phyloP scores from a whole-genome alignment of 2,329 filamentous ascomycete species.

The Alternaria conjuncta region DNA sequence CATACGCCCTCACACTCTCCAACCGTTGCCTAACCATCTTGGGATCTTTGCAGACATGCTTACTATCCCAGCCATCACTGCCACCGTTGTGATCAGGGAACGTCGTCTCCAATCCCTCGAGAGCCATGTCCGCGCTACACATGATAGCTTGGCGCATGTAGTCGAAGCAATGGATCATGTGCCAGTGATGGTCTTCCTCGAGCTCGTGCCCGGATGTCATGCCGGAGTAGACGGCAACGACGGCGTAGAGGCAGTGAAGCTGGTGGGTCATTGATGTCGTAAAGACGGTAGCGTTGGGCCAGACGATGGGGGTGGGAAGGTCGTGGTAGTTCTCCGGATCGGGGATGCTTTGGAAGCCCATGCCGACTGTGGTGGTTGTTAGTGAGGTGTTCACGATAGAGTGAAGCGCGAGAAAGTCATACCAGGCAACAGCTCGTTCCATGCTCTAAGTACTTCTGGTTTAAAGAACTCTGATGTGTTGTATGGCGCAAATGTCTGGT shows the following conservation, averaged over 20 bases:
- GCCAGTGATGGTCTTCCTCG: constrained; percentile 46
- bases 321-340: constrained; percentile 39
- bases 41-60: constrained; percentile 36
- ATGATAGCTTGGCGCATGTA: constrained; percentile 46
- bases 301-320: constrained; percentile 42
- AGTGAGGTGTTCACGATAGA: neutral
- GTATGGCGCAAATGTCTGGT: constrained; percentile 44
- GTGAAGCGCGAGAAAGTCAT: neutral
- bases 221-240: constrained; percentile 41
- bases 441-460: constrained; percentile 37
- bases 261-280: constrained; percentile 46
- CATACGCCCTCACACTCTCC: constrained; percentile 41
- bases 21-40: constrained; percentile 23
- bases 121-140: constrained; percentile 40
- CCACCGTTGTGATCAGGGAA: constrained; percentile 46
- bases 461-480: constrained; percentile 47
- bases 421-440: constrained; percentile 42
- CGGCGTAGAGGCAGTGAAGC: constrained; percentile 43
- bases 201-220: constrained; percentile 32
- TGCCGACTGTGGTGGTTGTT: constrained; percentile 27
- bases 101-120: constrained; percentile 43
- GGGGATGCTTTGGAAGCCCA: constrained; percentile 43
- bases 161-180: constrained; percentile 48
- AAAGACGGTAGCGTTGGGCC: constrained; percentile 43
- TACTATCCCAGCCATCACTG: constrained; percentile 46